These are phyloP conservation scores for Scutellaria baicalensis DNA, from an alignment of 257 asterid genomes.

Conservation along the genomic window DNA sequence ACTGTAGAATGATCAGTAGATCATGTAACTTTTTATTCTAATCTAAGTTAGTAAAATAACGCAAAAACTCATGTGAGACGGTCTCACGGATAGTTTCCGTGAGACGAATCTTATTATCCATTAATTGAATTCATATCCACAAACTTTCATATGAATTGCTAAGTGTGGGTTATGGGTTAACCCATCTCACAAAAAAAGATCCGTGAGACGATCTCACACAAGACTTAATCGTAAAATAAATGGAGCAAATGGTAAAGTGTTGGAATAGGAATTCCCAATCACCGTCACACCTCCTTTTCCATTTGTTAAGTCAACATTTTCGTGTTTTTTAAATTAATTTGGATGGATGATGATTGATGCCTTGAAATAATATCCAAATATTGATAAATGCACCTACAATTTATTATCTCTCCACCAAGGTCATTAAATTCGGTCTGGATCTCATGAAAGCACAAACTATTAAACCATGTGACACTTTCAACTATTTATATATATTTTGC, in stretches of 20 bases:
- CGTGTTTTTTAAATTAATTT: background rate
- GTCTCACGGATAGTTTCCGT: no score
- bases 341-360: background rate
- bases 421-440: conserved; percentile 11
- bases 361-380: background rate
- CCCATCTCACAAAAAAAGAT: no score
- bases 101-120: no score
- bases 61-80: no score
- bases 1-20: no score
- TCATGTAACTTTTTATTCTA: no score
- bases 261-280: background rate
- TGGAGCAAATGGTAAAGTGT: background rate
- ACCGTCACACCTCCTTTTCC: background rate
- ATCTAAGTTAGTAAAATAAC: no score
- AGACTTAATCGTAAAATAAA: no score
- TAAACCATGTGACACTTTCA: background rate
- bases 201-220: no score
- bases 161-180: no score
- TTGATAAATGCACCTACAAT: background rate
- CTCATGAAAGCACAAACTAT: background rate
- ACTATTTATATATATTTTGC: background rate
- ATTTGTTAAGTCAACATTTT: conserved; percentile 3
- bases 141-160: no score
- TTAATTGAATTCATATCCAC: no score
- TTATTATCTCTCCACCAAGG: background rate